Conservation (phyloP, 305 asterid species). For the Rubia peregrina region DNA sequence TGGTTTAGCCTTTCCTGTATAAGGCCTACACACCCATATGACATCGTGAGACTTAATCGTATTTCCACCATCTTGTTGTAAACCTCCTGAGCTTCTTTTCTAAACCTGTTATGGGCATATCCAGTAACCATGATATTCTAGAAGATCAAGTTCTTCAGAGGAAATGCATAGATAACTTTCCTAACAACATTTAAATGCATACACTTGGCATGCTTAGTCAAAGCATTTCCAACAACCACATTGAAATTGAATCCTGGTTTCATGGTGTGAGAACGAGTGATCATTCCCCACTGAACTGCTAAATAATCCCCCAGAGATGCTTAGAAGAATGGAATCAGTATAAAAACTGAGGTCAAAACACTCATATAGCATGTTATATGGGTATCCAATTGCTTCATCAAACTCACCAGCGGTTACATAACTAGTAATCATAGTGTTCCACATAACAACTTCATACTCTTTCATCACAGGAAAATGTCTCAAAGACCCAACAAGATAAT, state of each 20-base stretch:
- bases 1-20: constrained; percentile 50
- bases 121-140: constrained; percentile 78
- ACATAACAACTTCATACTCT: constrained; percentile 49
- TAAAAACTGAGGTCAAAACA: constrained; percentile 48
- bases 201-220: constrained; percentile 72
- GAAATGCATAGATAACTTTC: constrained; percentile 48
- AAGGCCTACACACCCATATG: constrained; percentile 64
- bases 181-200: constrained; percentile 49
- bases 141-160: constrained; percentile 47
- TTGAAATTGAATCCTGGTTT: constrained; percentile 58
- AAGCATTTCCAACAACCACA: constrained; percentile 68
- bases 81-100: constrained; percentile 55
- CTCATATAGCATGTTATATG: constrained; percentile 36
- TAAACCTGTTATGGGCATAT: constrained; percentile 70
- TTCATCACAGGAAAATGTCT: constrained; percentile 43
- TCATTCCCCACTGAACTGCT: constrained; percentile 69
- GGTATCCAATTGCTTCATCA: constrained; percentile 34
- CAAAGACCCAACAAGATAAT: constrained; percentile 38
- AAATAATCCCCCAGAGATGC: constrained; percentile 68
- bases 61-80: constrained; percentile 38
- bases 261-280: constrained; percentile 48
- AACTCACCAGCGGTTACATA: constrained; percentile 28
- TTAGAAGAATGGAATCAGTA: constrained; percentile 61
- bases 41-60: constrained; percentile 50
- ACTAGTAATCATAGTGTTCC: constrained; percentile 68